Base-by-base conservation (phyloP, 345 rosid genomes). In the Eucalyptus curtisii region DNA sequence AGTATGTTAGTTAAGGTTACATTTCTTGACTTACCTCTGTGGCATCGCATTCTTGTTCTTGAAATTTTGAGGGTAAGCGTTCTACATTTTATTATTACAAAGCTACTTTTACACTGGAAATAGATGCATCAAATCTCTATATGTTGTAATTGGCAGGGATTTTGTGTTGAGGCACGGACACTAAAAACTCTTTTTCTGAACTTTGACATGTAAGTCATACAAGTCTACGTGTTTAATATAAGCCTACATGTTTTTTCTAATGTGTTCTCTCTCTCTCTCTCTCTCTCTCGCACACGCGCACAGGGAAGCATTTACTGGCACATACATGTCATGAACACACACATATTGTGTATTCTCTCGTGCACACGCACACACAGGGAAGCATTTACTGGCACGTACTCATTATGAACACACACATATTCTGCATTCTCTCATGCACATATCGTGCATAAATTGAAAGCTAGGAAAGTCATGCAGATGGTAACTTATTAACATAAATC, bases 21-120 rank as follows among this genome's bases (percentile, higher is more conserved):
- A 87, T 96, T 95, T 93, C 96, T 96, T 88, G 99, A 98, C 94
- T 93, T 98, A 91, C 98, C 99, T 88, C 91, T 97, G 88, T 98
- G 99, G 99, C 99, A 98, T 93, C 98, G 99, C 86, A 98, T 98
- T 93, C 99, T 98, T 88, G 99, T 98, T 93, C 99, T 98, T 90
- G 99, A 98, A 95, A 94, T 98, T 91, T 93, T 98, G 91, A 94
- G 99, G 98, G 99, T 97, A 95, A 94, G 91, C 82, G 3, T 88
- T 40, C 84, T 76, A 40, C 47, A 40, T 76, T 76, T 20, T 22
- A 11, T 76, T 76, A 22, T 76, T 76, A 14, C 37, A 14, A 76
- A 76, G 84, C 64, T 81, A 87, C 86, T 81, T 37, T 85, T 45
- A 86, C 40, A 61, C 31, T 10, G 80, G 87, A 85, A 76, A 76